A percentile compares a stretch with the other conserved stretches of the same genome.
Conservation (phyloP, 1,139 yeast genomes). For the Yamadazyma atmosphaerica region DNA sequence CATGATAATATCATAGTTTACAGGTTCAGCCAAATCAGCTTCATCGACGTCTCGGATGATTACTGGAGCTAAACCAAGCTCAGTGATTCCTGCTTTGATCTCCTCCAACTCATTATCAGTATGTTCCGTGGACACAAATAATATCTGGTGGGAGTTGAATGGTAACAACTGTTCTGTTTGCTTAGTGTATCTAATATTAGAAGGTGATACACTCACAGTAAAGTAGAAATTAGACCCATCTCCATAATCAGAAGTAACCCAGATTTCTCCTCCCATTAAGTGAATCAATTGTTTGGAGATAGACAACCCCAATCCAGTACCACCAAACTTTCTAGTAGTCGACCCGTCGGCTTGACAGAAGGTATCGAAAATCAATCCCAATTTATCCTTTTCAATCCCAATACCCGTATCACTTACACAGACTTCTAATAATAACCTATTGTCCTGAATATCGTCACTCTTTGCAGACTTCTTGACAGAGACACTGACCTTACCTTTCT, state of each 20-base stretch:
- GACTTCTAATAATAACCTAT: constrained; percentile 67
- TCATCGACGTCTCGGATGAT: constrained; percentile 53
- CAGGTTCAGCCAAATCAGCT: constrained; percentile 53
- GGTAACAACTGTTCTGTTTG: constrained; percentile 73
- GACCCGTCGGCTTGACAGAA: constrained; percentile 94
- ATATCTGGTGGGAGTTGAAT: constrained; percentile 66
- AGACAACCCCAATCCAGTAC: constrained; percentile 84
- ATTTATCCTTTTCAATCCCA: constrained; percentile 80
- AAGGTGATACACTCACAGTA: constrained; percentile 76
- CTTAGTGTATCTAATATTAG: constrained; percentile 61
- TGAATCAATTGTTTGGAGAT: constrained; percentile 85
- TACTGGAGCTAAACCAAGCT: constrained; percentile 49
- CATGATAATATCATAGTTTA: constrained; percentile 74
- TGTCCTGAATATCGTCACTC: constrained; percentile 37
- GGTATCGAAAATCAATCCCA: constrained; percentile 81
- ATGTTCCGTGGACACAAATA: constrained; percentile 70
- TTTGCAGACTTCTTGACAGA: constrained; percentile 55
- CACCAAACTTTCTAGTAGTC: constrained; percentile 88
- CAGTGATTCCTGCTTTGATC: constrained; percentile 39
- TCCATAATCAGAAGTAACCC: constrained; percentile 85
- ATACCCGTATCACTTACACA: constrained; percentile 90
- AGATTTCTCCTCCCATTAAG: constrained; percentile 87
- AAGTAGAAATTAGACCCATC: constrained; percentile 80
- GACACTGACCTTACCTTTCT: constrained; percentile 71
- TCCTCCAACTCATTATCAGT: constrained; percentile 49